Base-by-base conservation (phyloP, 805 yeast species). In the Clavispora carvajalis region DNA sequence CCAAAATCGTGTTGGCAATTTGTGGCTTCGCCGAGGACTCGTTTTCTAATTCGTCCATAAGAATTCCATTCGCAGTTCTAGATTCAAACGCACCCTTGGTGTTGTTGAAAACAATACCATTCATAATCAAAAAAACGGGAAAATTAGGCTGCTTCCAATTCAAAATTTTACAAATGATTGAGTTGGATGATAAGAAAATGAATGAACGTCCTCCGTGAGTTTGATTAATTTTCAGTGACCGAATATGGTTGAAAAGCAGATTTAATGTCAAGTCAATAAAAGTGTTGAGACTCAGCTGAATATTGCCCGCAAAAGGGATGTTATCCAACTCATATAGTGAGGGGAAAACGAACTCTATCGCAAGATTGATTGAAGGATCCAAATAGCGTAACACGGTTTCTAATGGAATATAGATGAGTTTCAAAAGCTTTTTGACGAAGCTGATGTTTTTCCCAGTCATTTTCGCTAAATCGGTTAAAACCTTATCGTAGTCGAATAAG, bases 141-240 rank as follows among this genome's bases (percentile, higher is more conserved):
- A 84, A 93, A 59, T 91, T 91, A 11, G 99, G 98, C 63, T 93
- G 99, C 62, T 93, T 93, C 99, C 99, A 93, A 63, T 93, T 93
- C 52, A 93, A 65, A 34, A 88, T 85, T 9, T 95, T 87, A 63
- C 98, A 93, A n/a, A 89, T 87, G 34, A 80, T 77, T 24, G 96
- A 85, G 60, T 89, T 88, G 41, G 85, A 77, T 1, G 96, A 87
- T 10, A 95, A 79, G 61, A 93, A 86, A 8, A 91, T 80, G 33
- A 93, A 66, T 1, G 95, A 80, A 44, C 95, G 69, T 33, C 49
- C 46, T 8, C 46, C 42, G 10, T 28, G 44, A 15, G 43, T 36
- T n/a, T 42, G 45, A 34, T 54, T 36, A 15, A 51, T 33, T 48
- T 64, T 59, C 60, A 64, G 51, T 52, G 70, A 55, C 40, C 80